Evolutionary conservation across 2,329 filamentous ascomycete genomes (phyloP).

Genomic region (Neofusicoccum ribis): DNA sequence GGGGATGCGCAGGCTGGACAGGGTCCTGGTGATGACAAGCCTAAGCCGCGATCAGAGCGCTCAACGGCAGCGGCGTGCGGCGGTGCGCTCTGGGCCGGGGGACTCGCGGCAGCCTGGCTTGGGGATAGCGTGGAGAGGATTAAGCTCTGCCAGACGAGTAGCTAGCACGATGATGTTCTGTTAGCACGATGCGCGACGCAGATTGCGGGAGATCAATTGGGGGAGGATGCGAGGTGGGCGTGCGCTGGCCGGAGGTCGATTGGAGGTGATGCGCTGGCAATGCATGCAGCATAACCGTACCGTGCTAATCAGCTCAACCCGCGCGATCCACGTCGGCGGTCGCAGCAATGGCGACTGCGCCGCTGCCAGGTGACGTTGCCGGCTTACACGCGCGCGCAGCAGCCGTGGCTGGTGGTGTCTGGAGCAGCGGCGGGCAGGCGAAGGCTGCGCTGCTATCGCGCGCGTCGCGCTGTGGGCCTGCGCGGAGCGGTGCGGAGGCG

Average conservation of each 20-base stretch:
- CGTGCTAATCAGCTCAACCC: slow-evolving; percentile 5
- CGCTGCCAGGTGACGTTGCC: slow-evolving; percentile 11
- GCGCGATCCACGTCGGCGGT: slow-evolving; percentile 13
- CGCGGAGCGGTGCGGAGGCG: background rate
- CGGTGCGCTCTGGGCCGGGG: slow-evolving; percentile 13
- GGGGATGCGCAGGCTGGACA: slow-evolving; percentile 31
- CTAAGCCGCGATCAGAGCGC: slow-evolving; percentile 9
- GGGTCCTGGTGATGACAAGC: slow-evolving; percentile 25
- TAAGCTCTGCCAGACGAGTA: slow-evolving; percentile 33
- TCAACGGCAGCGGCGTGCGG: slow-evolving; percentile 2
- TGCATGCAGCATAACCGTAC: slow-evolving; percentile 30
- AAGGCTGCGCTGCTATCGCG: slow-evolving; percentile 13
- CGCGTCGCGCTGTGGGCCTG: slow-evolving; percentile 23
- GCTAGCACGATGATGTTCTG: slow-evolving; percentile 24
- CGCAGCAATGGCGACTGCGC: slow-evolving; percentile 6
- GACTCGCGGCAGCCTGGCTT: slow-evolving; percentile 21
- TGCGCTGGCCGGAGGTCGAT: slow-evolving; percentile 39
- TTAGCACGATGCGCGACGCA: slow-evolving; percentile 15
- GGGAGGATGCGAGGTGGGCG: slow-evolving; percentile 9
- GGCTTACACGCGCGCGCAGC: slow-evolving; percentile 14
- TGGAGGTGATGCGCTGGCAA: slow-evolving; percentile 47
- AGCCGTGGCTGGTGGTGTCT: slow-evolving; percentile 12
- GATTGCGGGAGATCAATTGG: slow-evolving; percentile 18
- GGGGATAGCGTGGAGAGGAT: slow-evolving; percentile 29
- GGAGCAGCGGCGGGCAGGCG: background rate